Base-by-base conservation (phyloP, 2,329 filamentous ascomycete genomes). In the Stemphylium lycopersici region DNA sequence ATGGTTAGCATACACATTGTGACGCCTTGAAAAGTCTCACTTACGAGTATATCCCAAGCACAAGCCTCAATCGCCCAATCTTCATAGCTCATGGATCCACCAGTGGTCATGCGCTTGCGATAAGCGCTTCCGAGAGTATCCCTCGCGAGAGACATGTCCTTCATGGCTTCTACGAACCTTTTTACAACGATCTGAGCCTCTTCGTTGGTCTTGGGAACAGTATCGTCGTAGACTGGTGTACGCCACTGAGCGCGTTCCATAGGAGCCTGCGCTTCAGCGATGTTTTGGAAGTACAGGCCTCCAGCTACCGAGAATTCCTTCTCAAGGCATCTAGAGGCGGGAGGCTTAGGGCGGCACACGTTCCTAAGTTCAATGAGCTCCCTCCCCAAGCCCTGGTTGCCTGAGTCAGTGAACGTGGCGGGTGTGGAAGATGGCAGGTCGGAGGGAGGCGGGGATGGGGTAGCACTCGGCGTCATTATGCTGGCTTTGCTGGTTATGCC, bases 1-100 rank as follows among this genome's bases (percentile, higher is more conserved):
- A 20, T n/a, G 4, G 47, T 51, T 26, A 55, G 32, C n/a, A 20
- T 4, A 1, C 11, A 7, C 7, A 29, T 32, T 4, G 12, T 4
- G 22, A 11, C 6, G 18, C 10, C 1, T 26, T 20, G 7, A 6
- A n/a, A 4, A 2, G 16, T 33, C 34, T 15, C 2, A 45, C 54
- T 41, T 24, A 56, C 56, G 24, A 61, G 3, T 3, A 61, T 46
- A 7, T 55, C 42, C 59, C 59, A 61, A 12, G 53, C 50, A 41
- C 59, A 61, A 5, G 42, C 40, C 29, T 61, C 59, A 18, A 61
- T 51, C 4, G 56, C 48, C 56, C 59, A 59, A 5, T 58, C 44
- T n/a, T 34, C 13, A 15, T 59, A 59, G 48, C 29, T 55, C 6
- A 31, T n/a, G 8, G 31, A 6, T 11, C 38, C 33, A 4, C 45